A percentile compares a stretch with the other conserved stretches of the same genome.
Evolutionary conservation across 371 early-diverging fungal genomes (phyloP).

Genomic region (Fennellomyces sp.): DNA sequence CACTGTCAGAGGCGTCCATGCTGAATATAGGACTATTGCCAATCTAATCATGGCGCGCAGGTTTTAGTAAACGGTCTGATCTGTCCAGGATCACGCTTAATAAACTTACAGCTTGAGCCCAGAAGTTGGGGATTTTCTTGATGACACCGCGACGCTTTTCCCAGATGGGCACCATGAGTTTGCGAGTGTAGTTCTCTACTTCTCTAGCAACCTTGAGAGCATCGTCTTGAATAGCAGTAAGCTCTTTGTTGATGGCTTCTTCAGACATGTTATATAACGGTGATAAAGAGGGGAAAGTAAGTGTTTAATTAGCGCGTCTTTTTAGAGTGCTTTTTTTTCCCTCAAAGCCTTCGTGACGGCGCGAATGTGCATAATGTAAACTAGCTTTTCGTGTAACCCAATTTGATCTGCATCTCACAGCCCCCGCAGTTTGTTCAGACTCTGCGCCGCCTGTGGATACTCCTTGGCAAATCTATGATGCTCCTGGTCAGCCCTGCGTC

Average conservation of each 20-base stretch:
- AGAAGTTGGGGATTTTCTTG: slow-evolving; percentile 61
- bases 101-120: slow-evolving; percentile 45
- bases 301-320: background rate
- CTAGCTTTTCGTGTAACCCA: background rate
- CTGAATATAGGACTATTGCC: slow-evolving; percentile 34
- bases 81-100: too few species aligned
- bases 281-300: background rate
- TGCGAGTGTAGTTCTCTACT: slow-evolving; percentile 42
- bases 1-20: slow-evolving; percentile 22
- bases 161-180: slow-evolving; percentile 55
- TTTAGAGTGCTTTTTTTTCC: background rate
- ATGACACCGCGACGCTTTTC: slow-evolving; percentile 61
- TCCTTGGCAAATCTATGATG: slow-evolving; percentile 38
- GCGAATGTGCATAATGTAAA: background rate
- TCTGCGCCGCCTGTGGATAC: slow-evolving; percentile 45
- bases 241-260: slow-evolving; percentile 32
- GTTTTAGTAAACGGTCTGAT: too few species aligned
- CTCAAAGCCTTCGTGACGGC: background rate
- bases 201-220: slow-evolving; percentile 34
- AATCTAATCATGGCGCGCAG: too few species aligned
- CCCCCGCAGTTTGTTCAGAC: slow-evolving; percentile 25
- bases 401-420: background rate
- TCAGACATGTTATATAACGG: slow-evolving; percentile 16
- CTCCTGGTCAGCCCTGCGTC: background rate
- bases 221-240: slow-evolving; percentile 42